Evolutionary conservation across 345 rosid genomes (phyloP).

Genomic region (Carallia brachiata): DNA sequence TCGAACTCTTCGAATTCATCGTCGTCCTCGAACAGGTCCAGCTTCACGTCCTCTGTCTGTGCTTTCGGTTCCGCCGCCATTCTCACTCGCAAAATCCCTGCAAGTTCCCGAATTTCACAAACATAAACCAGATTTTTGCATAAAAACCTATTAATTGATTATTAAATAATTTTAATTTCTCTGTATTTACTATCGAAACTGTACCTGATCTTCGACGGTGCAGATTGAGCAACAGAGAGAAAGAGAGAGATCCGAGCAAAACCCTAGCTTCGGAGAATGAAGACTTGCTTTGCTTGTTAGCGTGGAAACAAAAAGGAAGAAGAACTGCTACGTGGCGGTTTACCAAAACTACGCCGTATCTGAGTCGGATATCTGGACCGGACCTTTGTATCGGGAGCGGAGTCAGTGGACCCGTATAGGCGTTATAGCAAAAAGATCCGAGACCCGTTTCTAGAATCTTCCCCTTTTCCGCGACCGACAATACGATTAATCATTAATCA

Average conservation of each 20-base stretch:
- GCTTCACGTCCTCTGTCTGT: constrained; percentile 60
- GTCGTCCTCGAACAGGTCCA: constrained; percentile 89
- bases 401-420: too few relatives aligned
- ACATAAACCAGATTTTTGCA: too few relatives aligned
- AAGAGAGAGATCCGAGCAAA: background rate
- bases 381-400: too few relatives aligned
- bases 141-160: too few relatives aligned
- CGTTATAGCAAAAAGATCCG: too few relatives aligned
- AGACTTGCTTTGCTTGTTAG: background rate
- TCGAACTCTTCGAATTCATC: constrained; percentile 92
- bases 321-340: background rate
- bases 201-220: background rate
- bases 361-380: too few relatives aligned
- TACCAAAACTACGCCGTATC: background rate
- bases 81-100: background rate
- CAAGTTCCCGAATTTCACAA: background rate
- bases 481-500: too few relatives aligned
- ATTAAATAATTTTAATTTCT: too few relatives aligned
- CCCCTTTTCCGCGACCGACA: too few relatives aligned
- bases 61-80: constrained; percentile 68
- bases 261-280: constrained; percentile 4
- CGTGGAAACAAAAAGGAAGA: too few relatives aligned
- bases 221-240: background rate
- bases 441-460: too few relatives aligned
- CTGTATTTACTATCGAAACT: background rate